Conservation (phyloP, 2,329 filamentous ascomycete species). For the Diaporthe citri region DNA sequence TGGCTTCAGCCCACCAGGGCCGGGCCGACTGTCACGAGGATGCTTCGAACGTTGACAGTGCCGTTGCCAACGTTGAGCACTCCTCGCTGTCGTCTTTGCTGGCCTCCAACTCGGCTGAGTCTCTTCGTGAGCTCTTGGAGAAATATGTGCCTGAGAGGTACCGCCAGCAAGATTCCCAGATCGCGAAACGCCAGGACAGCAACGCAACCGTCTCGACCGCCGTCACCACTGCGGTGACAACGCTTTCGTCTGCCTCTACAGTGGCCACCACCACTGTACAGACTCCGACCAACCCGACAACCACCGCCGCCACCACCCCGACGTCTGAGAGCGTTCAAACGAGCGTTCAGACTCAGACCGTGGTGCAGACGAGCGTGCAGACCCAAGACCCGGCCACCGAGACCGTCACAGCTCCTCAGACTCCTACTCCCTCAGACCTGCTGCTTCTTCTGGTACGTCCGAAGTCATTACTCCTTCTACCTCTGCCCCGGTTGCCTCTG, state of each 20-base stretch:
- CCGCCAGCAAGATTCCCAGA: slow-evolving; percentile 49
- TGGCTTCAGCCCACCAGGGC: slow-evolving; percentile 42
- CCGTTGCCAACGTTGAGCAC: slow-evolving; percentile 31
- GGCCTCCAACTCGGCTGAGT: slow-evolving; percentile 67
- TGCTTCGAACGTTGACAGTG: slow-evolving; percentile 11
- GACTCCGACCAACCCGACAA: slow-evolving; percentile 34
- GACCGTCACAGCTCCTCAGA: slow-evolving; percentile 44
- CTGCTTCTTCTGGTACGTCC: slow-evolving; percentile 49
- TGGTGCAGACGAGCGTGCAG: slow-evolving; percentile 44
- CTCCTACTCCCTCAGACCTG: slow-evolving; percentile 37
- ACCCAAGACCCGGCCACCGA: slow-evolving; percentile 44
- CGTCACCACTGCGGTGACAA: slow-evolving; percentile 41
- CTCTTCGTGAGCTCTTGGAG: slow-evolving; percentile 76
- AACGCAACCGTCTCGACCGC: slow-evolving; percentile 44
- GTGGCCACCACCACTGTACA: slow-evolving; percentile 42
- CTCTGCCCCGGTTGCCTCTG: slow-evolving; percentile 43
- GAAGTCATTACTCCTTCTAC: slow-evolving; percentile 41
- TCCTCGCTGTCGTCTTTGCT: slow-evolving; percentile 54
- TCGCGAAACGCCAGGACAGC: slow-evolving; percentile 56
- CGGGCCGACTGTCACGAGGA: slow-evolving; percentile 28
- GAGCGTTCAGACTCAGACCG: slow-evolving; percentile 41
- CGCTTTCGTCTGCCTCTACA: slow-evolving; percentile 41
- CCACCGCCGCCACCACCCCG: slow-evolving; percentile 39
- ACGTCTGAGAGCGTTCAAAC: slow-evolving; percentile 31
- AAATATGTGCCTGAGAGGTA: slow-evolving; percentile 72